Base-by-base conservation (phyloP, 2,329 filamentous ascomycete species). In the Dryadomyces quercus-mongolicae region DNA sequence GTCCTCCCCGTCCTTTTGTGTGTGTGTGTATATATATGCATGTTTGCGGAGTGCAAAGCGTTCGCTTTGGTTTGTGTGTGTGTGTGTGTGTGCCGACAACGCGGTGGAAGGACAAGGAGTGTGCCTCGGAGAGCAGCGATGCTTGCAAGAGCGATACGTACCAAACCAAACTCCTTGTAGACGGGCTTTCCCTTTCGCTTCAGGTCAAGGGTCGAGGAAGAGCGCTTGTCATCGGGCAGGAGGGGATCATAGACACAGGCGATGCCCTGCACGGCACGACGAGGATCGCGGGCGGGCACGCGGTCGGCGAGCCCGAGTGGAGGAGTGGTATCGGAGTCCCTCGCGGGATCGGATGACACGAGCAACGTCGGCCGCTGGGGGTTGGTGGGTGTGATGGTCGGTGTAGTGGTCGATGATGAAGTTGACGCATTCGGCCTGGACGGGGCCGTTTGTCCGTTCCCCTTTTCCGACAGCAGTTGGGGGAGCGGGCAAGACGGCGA, bases 141-240 rank as follows among this genome's bases (percentile, higher is more conserved):
- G n/a, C n/a, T n/a, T n/a, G n/a, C n/a, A 40, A 53, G 36, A 16
- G 25, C 21, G 45, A 66, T 77, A 84, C 81, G 71, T 84, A 84
- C 81, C 76, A 77, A 70, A 66, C 78, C 80, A 71, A 84, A 81
- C 67, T 82, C 75, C 71, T 78, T 75, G 63, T 82, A 82, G 70
- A 70, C 74, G 62, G 79, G 75, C 67, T 82, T 83, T 63, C 74
- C 71, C 63, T 72, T 75, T 65, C 76, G 81, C 65, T 73, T 79
- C 16, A 56, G 36, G 56, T 76, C 74, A 60, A 67, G 66, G 64
- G 72, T 75, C 62, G 42, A 12, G 16, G 42, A n/a, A n/a, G 74
- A 70, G 54, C 67, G 65, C 66, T 71, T 72, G 67, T 76, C 76
- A 73, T 54, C 54, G 34, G 54, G 54, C 31, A 74, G 66, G 64